Evolutionary conservation across 2,329 filamentous ascomycete species (phyloP), one percentile per base, ranked within the genome.

Genomic region (Colletotrichum spaethianum): DNA sequence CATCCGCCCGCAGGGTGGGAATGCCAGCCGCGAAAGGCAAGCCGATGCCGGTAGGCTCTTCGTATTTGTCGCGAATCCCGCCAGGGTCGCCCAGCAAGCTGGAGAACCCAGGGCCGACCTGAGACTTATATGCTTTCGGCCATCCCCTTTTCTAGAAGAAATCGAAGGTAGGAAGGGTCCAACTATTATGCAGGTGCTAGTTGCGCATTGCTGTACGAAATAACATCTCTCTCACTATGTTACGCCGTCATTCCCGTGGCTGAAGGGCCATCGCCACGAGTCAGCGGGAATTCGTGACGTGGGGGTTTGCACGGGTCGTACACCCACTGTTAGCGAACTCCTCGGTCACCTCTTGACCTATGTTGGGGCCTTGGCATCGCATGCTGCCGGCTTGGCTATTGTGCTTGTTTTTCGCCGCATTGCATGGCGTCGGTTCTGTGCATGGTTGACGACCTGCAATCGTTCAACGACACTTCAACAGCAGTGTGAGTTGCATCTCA

Each of bases 371-470:
- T 72, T 72, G 69, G 69, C 68, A 67, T 44, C 56, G 63, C 57
- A 23, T 28, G 48, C 69, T 72, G 65, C 69, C 69, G 69, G 33
- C 69, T 72, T 72, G 69, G 69, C 69, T 48, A 44, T 48, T 46
- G 62, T 72, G 69, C 69, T 72, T 72, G 36, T 26, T 72, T 72
- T 69, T 69, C 69, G 69, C 69, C 69, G 65, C 69, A 72, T 60
- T 69, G 50, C 69, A 72, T 72, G 69, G 69, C 69, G 23, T 53
- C 26, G 26, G 28, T 14, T 36, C 53, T 53, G 53, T 70, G 67
- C 53, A 60, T 26, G 33, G 12, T 18, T 46, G 33, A 9, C 20
- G 48, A 53, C 33, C 46, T 40, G 31, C 28, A 40, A 14, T 28
- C 18, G 26, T 60, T 60, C 59, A 55, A 69, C 69, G 65, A 69